Evolutionary conservation across 2,329 filamentous ascomycete species (phyloP).

Genomic region (Magnaporthiopsis poae): DNA sequence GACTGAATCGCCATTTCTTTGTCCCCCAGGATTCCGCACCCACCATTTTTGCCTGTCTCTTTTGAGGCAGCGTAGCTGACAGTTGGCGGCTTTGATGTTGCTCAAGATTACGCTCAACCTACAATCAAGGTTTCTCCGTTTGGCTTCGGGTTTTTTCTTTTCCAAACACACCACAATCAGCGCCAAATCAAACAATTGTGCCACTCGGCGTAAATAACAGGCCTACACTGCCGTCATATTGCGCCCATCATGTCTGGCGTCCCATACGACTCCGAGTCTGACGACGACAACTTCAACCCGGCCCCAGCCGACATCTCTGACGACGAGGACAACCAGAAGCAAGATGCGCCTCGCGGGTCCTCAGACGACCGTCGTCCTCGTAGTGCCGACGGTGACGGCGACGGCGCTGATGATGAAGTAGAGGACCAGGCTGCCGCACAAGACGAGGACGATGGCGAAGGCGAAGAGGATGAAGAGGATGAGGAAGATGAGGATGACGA

Average conservation of each 20-base stretch:
- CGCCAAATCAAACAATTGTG: background rate
- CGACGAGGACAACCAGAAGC: constrained; percentile 44
- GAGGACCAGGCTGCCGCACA: constrained; percentile 25
- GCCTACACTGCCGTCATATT: background rate
- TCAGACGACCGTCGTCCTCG: constrained; percentile 19
- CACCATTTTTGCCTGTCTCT: background rate
- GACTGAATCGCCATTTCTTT: background rate
- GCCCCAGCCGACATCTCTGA: constrained; percentile 64
- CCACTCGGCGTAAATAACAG: background rate
- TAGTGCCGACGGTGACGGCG: constrained; percentile 18
- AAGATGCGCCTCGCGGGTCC: constrained; percentile 9
- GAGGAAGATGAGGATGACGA: constrained; percentile 35
- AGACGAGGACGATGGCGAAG: constrained; percentile 35
- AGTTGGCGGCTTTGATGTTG: background rate
- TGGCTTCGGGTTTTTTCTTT: background rate
- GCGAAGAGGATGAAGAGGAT: constrained; percentile 36
- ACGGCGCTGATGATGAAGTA: constrained; percentile 20
- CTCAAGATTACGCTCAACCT: background rate
- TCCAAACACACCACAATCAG: background rate
- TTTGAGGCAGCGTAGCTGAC: background rate
- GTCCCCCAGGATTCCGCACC: background rate
- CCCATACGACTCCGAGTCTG: constrained; percentile 53
- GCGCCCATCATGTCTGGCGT: constrained; percentile 5
- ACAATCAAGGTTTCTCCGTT: background rate
- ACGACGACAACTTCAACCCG: constrained; percentile 86